These are phyloP conservation scores for Serendipita indica DNA, from an alignment of 768 basidiomycete species.

Conservation along the genomic window DNA sequence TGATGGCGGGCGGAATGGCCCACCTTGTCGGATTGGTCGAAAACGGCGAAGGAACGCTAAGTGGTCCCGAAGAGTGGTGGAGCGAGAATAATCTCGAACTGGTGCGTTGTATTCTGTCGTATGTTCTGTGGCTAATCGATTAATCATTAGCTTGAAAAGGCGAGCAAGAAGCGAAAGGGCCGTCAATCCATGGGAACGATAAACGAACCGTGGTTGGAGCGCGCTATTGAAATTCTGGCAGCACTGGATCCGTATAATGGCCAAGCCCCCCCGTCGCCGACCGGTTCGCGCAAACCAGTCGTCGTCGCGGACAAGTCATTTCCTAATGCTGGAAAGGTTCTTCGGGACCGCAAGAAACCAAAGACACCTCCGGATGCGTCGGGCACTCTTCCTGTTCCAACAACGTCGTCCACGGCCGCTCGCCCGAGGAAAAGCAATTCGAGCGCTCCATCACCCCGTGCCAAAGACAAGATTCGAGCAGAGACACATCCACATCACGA, in stretches of 20 bases:
- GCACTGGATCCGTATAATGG: constrained; percentile 21
- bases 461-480: not conserved
- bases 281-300: not conserved
- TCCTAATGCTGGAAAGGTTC: constrained; percentile 5
- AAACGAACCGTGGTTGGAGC: constrained; percentile 43
- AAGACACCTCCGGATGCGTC: constrained; percentile 8
- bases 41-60: constrained; percentile 11
- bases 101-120: constrained; percentile 26
- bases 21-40: constrained; percentile 57
- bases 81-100: constrained; percentile 38
- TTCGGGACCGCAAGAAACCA: constrained; percentile 14
- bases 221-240: constrained; percentile 35
- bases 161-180: constrained; percentile 43
- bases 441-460: not conserved
- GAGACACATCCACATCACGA: not conserved
- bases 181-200: constrained; percentile 27
- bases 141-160: constrained; percentile 43
- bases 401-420: not conserved
- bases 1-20: constrained; percentile 71
- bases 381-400: not conserved
- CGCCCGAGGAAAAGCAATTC: not conserved
- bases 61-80: constrained; percentile 45
- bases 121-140: not conserved
- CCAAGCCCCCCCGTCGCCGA: constrained; percentile 6
- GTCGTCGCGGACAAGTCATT: not conserved